A percentile compares a stretch with the other conserved stretches of the same genome.
Conservation (phyloP, 1,284 basidiomycete genomes). For the Ceratobasidium sp. region DNA sequence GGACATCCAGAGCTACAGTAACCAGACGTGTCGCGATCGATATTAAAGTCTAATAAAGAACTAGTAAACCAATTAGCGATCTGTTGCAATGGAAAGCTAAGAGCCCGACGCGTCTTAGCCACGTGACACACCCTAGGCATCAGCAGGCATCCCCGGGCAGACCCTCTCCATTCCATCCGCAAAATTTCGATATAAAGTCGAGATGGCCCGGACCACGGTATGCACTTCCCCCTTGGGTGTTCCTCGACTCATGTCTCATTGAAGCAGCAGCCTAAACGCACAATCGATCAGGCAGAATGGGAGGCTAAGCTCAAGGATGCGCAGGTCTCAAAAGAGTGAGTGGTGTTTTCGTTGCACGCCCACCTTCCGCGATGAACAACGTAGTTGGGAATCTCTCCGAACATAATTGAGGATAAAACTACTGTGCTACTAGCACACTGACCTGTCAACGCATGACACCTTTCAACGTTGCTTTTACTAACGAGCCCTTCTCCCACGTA, state of each 20-base stretch:
- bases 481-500: slow-evolving; percentile 63
- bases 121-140: slow-evolving; percentile 37
- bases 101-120: slow-evolving; percentile 40
- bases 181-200: slow-evolving; percentile 44
- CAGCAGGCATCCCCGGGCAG: slow-evolving; percentile 30
- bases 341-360: slow-evolving; percentile 48
- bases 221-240: slow-evolving; percentile 10
- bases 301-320: slow-evolving; percentile 61
- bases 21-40: slow-evolving; percentile 15
- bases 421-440: slow-evolving; percentile 31
- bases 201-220: slow-evolving; percentile 38
- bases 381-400: slow-evolving; percentile 93
- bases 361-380: slow-evolving; percentile 66
- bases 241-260: background rate
- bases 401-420: slow-evolving; percentile 46
- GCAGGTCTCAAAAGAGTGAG: slow-evolving; percentile 65
- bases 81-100: slow-evolving; percentile 30
- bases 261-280: slow-evolving; percentile 29
- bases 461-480: slow-evolving; percentile 57
- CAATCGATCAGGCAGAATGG: slow-evolving; percentile 58
- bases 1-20: slow-evolving; percentile 4
- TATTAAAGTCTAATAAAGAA: slow-evolving; percentile 32
- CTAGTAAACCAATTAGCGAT: slow-evolving; percentile 39
- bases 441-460: slow-evolving; percentile 45
- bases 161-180: slow-evolving; percentile 26